Evolutionary conservation across 768 basidiomycete genomes (phyloP).

Genomic region (Fomitopsis pulvina): DNA sequence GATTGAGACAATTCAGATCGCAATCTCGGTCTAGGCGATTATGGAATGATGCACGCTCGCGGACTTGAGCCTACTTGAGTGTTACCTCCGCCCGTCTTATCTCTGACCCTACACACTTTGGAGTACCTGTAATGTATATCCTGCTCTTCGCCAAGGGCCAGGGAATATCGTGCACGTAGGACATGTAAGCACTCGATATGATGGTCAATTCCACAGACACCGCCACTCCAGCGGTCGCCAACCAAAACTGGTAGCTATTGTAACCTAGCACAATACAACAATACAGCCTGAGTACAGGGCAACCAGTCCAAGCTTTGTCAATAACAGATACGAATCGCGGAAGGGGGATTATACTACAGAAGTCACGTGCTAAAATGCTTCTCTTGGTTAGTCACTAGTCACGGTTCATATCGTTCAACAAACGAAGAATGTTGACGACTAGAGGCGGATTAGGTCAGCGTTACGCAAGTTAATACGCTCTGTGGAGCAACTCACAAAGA

Average conservation of each 20-base stretch:
- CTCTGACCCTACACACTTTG: no score
- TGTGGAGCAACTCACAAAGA: slow-evolving; percentile 51
- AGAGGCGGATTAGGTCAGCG: slow-evolving; percentile 1
- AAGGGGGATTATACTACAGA: background rate
- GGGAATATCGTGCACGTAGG: no score
- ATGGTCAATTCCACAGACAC: no score
- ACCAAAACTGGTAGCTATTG: no score
- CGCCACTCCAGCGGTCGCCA: no score
- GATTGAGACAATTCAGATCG: background rate
- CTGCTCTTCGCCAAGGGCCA: no score
- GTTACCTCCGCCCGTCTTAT: background rate
- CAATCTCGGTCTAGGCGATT: no score
- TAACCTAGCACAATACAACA: background rate
- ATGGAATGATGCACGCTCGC: background rate
- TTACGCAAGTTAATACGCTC: background rate
- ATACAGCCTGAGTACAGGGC: background rate
- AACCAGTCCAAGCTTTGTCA: background rate
- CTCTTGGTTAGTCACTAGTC: background rate
- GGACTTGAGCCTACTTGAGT: background rate
- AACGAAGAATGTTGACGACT: slow-evolving; percentile 84
- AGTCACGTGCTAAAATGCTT: background rate
- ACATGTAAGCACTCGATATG: no score
- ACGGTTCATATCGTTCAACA: slow-evolving; percentile 45
- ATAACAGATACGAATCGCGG: background rate
- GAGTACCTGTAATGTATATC: no score